phyloP scores from a whole-genome alignment of 352 stramenopile genomes.

The Lagenidium sp. region DNA sequence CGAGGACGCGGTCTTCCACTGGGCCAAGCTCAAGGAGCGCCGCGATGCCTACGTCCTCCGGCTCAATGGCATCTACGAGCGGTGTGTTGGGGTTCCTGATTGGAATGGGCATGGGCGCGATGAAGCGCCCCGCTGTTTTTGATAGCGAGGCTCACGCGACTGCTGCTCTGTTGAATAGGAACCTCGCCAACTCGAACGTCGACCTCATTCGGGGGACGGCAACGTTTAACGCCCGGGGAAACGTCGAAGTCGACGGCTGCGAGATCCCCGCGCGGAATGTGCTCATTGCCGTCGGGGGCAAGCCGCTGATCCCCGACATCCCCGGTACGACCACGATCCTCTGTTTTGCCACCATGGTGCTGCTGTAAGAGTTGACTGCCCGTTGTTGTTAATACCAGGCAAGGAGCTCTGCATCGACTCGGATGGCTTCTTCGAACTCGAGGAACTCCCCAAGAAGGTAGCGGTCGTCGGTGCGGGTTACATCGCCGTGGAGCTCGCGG shows the following conservation, averaged over 20 bases:
- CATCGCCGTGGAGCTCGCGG: constrained; percentile 97
- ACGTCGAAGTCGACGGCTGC: constrained; percentile 71
- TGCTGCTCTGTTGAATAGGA: constrained; percentile 24
- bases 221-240: constrained; percentile 72
- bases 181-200: constrained; percentile 89
- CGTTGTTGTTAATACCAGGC: too few species aligned
- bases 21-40: constrained; percentile 86
- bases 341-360: too few species aligned
- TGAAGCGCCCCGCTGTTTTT: too few species aligned
- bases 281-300: constrained; percentile 52
- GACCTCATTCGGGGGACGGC: constrained; percentile 84
- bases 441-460: constrained; percentile 84
- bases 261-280: constrained; percentile 47
- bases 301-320: constrained; percentile 47
- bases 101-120: background rate
- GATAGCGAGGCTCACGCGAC: too few species aligned
- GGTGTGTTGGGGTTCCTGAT: constrained; percentile 15
- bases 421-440: constrained; percentile 96
- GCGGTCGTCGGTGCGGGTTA: constrained; percentile 95
- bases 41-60: constrained; percentile 92
- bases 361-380: too few species aligned
- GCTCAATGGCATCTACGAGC: constrained; percentile 96
- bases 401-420: constrained; percentile 92
- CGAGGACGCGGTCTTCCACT: constrained; percentile 74
- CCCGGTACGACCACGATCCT: too few species aligned